Conservation (phyloP, 108 stramenopile species). For the Seminavis robusta region DNA sequence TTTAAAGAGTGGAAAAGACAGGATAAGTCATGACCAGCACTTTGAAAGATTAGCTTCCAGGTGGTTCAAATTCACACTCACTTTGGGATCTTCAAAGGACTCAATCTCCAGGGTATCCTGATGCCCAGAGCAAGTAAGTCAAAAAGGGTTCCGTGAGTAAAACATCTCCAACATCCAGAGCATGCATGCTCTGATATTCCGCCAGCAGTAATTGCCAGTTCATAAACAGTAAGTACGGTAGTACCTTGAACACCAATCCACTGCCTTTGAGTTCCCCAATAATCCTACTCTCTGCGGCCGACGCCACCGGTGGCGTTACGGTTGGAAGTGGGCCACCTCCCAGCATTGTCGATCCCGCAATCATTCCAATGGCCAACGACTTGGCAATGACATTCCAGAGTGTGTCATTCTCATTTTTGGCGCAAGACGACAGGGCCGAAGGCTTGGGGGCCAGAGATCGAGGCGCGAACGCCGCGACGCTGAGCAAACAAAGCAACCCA, state of each 20-base stretch:
- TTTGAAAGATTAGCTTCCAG: background rate
- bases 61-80: no score
- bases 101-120: constrained; percentile 75
- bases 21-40: background rate
- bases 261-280: constrained; percentile 73
- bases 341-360: no score
- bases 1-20: background rate
- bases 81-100: constrained; percentile 86
- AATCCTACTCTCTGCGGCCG: constrained; percentile 42
- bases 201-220: constrained; percentile 5
- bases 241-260: constrained; percentile 86
- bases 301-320: constrained; percentile 10
- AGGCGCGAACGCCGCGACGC: no score
- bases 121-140: background rate
- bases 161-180: background rate
- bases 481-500: no score
- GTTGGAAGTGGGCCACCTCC: no score
- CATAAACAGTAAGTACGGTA: no score
- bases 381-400: no score
- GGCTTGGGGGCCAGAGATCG: no score
- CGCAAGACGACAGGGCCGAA: no score
- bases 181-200: no score
- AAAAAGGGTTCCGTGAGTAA: background rate
- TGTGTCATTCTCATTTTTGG: no score
- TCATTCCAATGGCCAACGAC: no score